These are phyloP conservation scores for Thymus quinquecostatus DNA, from an alignment of 257 asterid genomes.

Conservation along the genomic window DNA sequence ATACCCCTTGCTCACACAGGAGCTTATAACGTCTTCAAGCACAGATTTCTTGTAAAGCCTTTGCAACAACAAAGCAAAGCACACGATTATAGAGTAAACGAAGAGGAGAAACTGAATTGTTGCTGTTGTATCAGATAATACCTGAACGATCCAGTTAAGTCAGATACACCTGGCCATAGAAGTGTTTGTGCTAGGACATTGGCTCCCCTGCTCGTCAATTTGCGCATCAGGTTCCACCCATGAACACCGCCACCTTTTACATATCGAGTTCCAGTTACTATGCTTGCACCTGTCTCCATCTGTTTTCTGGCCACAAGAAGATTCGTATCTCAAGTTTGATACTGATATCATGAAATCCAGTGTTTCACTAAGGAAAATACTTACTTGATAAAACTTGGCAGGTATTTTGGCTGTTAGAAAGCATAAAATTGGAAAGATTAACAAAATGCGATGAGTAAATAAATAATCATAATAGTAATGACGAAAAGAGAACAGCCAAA, in stretches of 20 bases:
- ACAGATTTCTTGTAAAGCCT: slow-evolving; percentile 89
- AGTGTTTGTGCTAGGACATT: slow-evolving; percentile 96
- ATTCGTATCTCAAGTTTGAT: slow-evolving; percentile 27
- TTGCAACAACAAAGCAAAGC: slow-evolving; percentile 28
- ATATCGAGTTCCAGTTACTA: slow-evolving; percentile 96
- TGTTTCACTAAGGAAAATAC: slow-evolving; percentile 26
- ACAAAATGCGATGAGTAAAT: slow-evolving; percentile 11
- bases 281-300: slow-evolving; percentile 88
- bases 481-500: neutral
- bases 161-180: slow-evolving; percentile 99
- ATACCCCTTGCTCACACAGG: slow-evolving; percentile 94
- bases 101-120: slow-evolving; percentile 5
- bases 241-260: slow-evolving; percentile 94
- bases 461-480: slow-evolving; percentile 5
- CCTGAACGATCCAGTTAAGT: slow-evolving; percentile 98
- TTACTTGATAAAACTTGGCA: slow-evolving; percentile 92
- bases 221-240: slow-evolving; percentile 98
- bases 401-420: slow-evolving; percentile 80
- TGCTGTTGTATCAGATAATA: slow-evolving; percentile 34
- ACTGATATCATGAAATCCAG: slow-evolving; percentile 26
- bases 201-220: slow-evolving; percentile 98
- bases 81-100: slow-evolving; percentile 14
- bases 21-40: slow-evolving; percentile 89
- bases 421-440: slow-evolving; percentile 31
- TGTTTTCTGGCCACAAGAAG: slow-evolving; percentile 68